Evolutionary conservation across 2,329 filamentous ascomycete species (phyloP), one percentile per base, ranked within the genome.

Genomic region (Pseudohalonectria lignicola): DNA sequence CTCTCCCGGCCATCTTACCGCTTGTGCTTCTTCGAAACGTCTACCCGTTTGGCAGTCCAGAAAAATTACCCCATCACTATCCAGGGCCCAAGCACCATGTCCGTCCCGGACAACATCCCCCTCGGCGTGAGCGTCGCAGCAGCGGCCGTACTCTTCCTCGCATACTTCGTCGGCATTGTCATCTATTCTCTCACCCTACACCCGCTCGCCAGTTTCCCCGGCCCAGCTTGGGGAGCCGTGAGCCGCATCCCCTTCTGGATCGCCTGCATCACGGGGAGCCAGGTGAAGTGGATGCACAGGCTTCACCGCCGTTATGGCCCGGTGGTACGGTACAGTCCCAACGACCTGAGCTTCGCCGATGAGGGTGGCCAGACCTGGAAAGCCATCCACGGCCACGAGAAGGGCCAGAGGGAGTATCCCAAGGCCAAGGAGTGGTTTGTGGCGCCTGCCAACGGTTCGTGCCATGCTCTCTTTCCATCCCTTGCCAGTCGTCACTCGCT

Each of bases 131-230:
- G 7, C 23, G 23, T 12, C 23, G 23, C 12, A 7, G 12, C 23
- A 12, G 23, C 23, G 7, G 23, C 23, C 7, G 8, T 26, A 26
- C 23, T 26, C 8, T 12, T 26, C 23, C 8, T 26, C 23, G 23
- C 12, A 7, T 26, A 26, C 23, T 8, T 51, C n/a, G 43, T 55
- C 13, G 42, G 53, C 31, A 50, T 52, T 21, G 29, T 33, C n/a
- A 16, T 55, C 20, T 56, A 56, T 45, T 58, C 57, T 39, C 40
- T 60, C 41, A 52, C 48, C 43, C 43, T 59, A 23, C 58, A 60
- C 40, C 57, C 57, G 2, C 53, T 61, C 13, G 41, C 46, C 10
- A 37, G 38, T 12, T 55, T 50, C 34, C 56, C 58, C 1, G 56
- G 57, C 1, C 57, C 57, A 5, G 39, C 46, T 34, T 38, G 49